phyloP scores from a whole-genome alignment of 768 basidiomycete genomes.

The Tylopilus vinaceipallidus region DNA sequence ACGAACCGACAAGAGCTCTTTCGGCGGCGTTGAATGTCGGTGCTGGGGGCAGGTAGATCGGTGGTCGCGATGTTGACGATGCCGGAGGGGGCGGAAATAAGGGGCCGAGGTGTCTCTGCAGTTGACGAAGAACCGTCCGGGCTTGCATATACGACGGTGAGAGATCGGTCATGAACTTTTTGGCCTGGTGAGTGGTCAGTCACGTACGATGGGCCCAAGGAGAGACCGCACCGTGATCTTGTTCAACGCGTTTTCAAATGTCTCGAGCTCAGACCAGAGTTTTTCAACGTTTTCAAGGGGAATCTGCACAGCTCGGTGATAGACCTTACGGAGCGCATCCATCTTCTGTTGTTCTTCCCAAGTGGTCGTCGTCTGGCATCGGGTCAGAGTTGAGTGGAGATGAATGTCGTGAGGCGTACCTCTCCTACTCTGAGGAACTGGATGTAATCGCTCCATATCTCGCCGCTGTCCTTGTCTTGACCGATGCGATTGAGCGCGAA shows the following conservation, averaged over 20 bases:
- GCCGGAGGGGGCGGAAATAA: constrained; percentile 54
- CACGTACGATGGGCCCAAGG: background rate
- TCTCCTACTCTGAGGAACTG: constrained; percentile 80
- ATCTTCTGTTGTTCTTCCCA: constrained; percentile 98
- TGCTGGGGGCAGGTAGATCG: constrained; percentile 61
- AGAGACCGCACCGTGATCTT: constrained; percentile 64
- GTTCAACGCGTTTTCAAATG: constrained; percentile 87
- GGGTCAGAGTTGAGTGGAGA: constrained; percentile 2
- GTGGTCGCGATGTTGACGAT: constrained; percentile 38
- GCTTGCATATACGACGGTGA: constrained; percentile 95
- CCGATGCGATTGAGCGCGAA: constrained; percentile 89
- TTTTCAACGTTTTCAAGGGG: constrained; percentile 91
- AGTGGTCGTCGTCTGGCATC: constrained; percentile 61
- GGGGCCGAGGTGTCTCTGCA: constrained; percentile 64
- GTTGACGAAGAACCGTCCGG: constrained; percentile 79
- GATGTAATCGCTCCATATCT: constrained; percentile 94
- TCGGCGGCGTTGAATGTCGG: constrained; percentile 76
- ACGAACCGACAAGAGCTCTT: constrained; percentile 72
- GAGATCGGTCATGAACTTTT: constrained; percentile 94
- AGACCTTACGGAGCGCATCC: constrained; percentile 87
- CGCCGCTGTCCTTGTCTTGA: constrained; percentile 87
- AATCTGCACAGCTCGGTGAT: constrained; percentile 91
- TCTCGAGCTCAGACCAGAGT: constrained; percentile 91
- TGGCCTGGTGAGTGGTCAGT: constrained; percentile 53
- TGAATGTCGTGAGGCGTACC: constrained; percentile 42